A percentile compares a stretch with the other conserved stretches of the same genome.
Conservation (phyloP, 352 stramenopile species). For the Globisporangium yorkense region DNA sequence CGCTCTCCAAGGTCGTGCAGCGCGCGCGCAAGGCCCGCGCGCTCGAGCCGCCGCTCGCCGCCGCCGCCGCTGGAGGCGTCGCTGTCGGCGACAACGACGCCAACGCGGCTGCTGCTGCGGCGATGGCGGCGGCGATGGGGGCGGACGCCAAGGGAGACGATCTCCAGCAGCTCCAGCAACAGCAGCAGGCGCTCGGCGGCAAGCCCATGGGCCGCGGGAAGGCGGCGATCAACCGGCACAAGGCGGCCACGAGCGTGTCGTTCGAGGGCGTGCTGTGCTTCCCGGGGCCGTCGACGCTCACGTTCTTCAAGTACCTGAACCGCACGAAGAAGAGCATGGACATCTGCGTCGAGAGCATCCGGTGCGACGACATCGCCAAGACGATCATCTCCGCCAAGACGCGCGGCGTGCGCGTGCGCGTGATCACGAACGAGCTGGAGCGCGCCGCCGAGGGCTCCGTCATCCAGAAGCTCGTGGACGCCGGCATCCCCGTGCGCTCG, state of each 20-base stretch:
- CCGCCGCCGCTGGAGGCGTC: not conserved
- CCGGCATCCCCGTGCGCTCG: conserved; percentile 41
- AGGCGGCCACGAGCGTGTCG: conserved; percentile 7
- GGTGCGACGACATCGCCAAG: conserved; percentile 53
- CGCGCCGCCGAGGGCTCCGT: conserved; percentile 41
- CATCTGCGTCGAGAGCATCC: conserved; percentile 62
- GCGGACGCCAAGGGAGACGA: not conserved
- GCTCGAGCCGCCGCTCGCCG: conserved; percentile 4
- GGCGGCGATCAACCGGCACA: conserved; percentile 6
- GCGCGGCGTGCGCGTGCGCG: conserved; percentile 38
- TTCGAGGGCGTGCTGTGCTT: conserved; percentile 5
- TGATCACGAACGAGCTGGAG: conserved; percentile 60
- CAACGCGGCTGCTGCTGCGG: not conserved
- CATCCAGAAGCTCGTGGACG: conserved; percentile 57
- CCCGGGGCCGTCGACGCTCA: conserved; percentile 26
- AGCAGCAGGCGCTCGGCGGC: not conserved
- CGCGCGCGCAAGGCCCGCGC: conserved; percentile 2
- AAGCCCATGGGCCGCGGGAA: conserved; percentile 3
- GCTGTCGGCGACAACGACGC: not conserved
- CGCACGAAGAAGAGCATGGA: conserved; percentile 37
- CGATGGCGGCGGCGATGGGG: not conserved
- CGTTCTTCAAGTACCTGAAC: conserved; percentile 36
- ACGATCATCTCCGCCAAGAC: conserved; percentile 39
- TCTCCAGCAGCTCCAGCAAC: not conserved
- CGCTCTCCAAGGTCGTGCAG: conserved; percentile 8